phyloP scores from a whole-genome alignment of 768 basidiomycete genomes.

The Lentinus brumalis region DNA sequence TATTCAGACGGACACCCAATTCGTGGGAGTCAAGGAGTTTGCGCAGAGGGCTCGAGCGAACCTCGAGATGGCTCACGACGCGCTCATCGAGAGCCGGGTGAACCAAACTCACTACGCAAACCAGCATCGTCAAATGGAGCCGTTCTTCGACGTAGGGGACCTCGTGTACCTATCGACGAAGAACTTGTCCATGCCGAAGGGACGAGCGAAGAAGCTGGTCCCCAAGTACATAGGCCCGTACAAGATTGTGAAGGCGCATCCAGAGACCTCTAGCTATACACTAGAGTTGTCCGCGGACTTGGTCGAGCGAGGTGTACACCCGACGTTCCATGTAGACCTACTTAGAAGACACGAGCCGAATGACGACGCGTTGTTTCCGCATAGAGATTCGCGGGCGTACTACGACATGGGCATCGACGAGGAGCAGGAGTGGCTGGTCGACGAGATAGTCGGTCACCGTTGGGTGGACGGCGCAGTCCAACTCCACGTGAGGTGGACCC shows the following conservation, averaged over 20 bases:
- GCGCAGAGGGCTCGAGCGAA: constrained; percentile 25
- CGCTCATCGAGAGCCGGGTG: constrained; percentile 36
- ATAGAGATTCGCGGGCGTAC: no score
- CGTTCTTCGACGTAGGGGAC: constrained; percentile 23
- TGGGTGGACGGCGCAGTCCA: no score
- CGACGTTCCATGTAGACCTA: not conserved
- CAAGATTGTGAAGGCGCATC: constrained; percentile 22
- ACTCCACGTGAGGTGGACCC: no score
- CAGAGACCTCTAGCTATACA: constrained; percentile 30
- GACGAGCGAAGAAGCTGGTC: constrained; percentile 35
- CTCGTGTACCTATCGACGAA: constrained; percentile 40
- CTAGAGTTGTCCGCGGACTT: constrained; percentile 35
- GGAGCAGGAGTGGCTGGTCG: no score
- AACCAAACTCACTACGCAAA: constrained; percentile 36
- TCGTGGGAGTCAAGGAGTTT: constrained; percentile 30
- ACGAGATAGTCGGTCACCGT: no score
- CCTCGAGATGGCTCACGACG: constrained; percentile 37
- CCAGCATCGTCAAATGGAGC: constrained; percentile 16
- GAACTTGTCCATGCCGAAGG: constrained; percentile 38
- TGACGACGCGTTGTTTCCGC: no score
- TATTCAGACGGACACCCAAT: not conserved
- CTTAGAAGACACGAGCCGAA: no score
- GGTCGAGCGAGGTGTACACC: constrained; percentile 12
- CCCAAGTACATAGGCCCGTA: constrained; percentile 45
- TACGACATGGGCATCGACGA: no score